Base-by-base conservation (phyloP, 768 basidiomycete species). In the Suillus spraguei region DNA sequence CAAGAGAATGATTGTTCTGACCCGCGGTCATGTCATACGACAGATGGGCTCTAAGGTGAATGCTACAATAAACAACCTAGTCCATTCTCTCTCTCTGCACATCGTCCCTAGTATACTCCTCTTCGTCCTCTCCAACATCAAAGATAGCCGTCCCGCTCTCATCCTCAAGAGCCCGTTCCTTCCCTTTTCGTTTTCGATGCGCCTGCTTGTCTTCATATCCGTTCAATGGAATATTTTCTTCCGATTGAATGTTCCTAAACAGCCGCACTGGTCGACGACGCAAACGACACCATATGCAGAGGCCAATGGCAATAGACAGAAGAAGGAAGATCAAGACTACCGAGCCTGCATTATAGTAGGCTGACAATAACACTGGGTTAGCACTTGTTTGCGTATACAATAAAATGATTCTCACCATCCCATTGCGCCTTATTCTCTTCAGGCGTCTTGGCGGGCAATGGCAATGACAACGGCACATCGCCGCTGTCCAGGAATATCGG, bases 271-370 rank as follows among this genome's bases (percentile, higher is more conserved):
- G 76, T 61, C 69, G 63, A 42, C 79, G 77, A 47, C 89, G 81
- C 20, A 83, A 69, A 46, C 93, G 88, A 77, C 86, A 92, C 88
- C 91, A 98, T 62, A 97, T 79, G 76, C 91, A 94, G 11, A 84
- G 75, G 0, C 87, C 92, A 60, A 95, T 85, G 17, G 81, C 82
- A 22, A 86, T 70, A 41, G 85, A 80, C 63, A 96, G 83, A 60
- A 97, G 76, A 4, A 96, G 71, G 46, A 98, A 82, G 28, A 97
- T 87, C n/a, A 95, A 78, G 4, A 90, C 88, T 1, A 90, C 92
- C 0, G 94, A 95, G 13, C 93, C 94, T 39, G 94, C 91, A 64
- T 97, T 97, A 74, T 96, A 97, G 74, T 95, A 96, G n/a, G 94
- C 95, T 94, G 60, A 47, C 9, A 36, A 60, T n/a, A 22, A 41